Evolutionary conservation across 352 stramenopile species (phyloP), one percentile per base, ranked within the genome.

Genomic region (Phytophthora ramorum): DNA sequence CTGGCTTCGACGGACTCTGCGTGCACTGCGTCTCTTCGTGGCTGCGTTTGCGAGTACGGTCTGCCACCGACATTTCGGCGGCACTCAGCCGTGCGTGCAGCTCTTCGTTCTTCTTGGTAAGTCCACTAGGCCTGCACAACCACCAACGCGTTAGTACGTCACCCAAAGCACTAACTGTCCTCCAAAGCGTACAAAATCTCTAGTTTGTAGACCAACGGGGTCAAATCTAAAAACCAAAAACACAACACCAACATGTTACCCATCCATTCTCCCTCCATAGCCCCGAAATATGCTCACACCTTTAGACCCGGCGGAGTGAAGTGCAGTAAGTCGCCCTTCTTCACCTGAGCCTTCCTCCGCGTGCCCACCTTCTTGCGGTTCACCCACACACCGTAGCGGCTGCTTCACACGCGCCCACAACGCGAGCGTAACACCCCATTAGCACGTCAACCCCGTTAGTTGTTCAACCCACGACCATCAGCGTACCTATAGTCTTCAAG

Each of bases 351-450:
- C 28, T 70, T 73, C 16, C 72, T 73, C 1, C 38, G 48, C 12
- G 67, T 63, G 5, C 78, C 76, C 1, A 91, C 43, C 30, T 63
- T 71, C 58, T 62, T 60, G 49, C 68, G 52, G 53, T 93, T 81
- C 38, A 91, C 70, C 47, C 75, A 93, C 5, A 87, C 69, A 37
- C 75, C 79, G 35, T 85, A 75, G 46, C 71, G 79, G 70, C 79
- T 90, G 56, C 24, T 57, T 64, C 20, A 12, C 46, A 61, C 22
- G 7, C 24, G 24, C 6, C 2, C 41, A 65, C 8, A 10, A 19
- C 14, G 1, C 13, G 30, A 48, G 45, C 0, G 14, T 17, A 49
- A 2, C 4, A 28, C 28, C 28, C 28, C 4, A 32, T 34, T 2
- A 34, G 28, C 8, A 7, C 28, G 8, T 34, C 28, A 34, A 34